Base-by-base conservation (phyloP, 2,329 filamentous ascomycete genomes). In the Lecanoromycetidae sp. region DNA sequence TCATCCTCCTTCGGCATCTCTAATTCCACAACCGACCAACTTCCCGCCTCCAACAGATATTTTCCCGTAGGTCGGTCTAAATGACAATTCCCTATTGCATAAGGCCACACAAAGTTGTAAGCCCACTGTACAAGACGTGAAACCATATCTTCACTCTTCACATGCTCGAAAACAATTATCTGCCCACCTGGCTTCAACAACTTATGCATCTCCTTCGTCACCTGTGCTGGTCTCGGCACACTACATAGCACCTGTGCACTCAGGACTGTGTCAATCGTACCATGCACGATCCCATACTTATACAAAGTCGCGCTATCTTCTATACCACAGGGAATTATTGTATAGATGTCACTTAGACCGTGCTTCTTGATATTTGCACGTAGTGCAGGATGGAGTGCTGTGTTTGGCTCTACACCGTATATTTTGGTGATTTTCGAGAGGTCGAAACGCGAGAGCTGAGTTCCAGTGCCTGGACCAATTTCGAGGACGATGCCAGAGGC, bases 141-240 rank as follows among this genome's bases (percentile, higher is more conserved):
- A 10, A 68, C 5, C 9, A 70, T 10, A 29, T 66, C 35, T 61
- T 61, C n/a, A 60, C 64, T 42, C 59, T 74, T 76, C 10, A 76
- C 69, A 61, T 79, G 75, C 58, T 78, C 75, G 43, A 67, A 71
- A 22, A 77, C 61, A 15, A 78, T 60, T 61, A 78, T 58, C 46
- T 71, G 61, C 0, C 75, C 75, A 2, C 75, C 74, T 0, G 74
- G 74, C 50, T 70, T 71, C 32, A 78, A 57, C 50, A 77, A 55
- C 0, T 55, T 55, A 56, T 76, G 76, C 30, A 78, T 52, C 1
- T 68, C 66, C 1, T 57, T 56, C 13, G 69, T 62, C 2, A 71
- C 72, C 41, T 64, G 59, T 39, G 69, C 62, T 19, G 68, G 63
- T 34, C 68, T 57, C 0, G 72, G 71, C 7, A 78, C 70, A 3